These are phyloP conservation scores for Xylaria telfairii DNA, from an alignment of 495 filamentous ascomycete species.

Conservation along the genomic window DNA sequence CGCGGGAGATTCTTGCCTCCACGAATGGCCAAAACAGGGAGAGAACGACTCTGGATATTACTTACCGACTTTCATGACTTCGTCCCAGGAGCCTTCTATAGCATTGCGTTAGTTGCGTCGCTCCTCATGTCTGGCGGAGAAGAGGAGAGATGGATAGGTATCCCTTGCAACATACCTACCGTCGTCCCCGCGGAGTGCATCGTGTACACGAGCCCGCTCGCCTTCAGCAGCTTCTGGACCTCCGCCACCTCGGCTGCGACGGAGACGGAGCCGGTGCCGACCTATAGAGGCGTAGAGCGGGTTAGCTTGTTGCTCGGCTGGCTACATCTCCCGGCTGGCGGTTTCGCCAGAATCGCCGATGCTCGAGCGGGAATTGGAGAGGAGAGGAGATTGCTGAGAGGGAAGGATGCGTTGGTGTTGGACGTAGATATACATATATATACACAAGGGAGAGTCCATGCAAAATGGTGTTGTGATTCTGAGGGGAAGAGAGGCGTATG, in stretches of 20 bases:
- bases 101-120: too few relatives aligned
- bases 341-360: neutral
- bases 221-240: constrained; percentile 84
- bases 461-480: neutral
- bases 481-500: neutral
- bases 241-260: constrained; percentile 87
- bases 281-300: constrained; percentile 46
- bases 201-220: constrained; percentile 76
- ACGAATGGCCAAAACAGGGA: too few relatives aligned
- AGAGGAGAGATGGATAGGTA: constrained; percentile 5
- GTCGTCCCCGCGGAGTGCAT: constrained; percentile 96
- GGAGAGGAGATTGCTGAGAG: neutral
- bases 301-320: neutral
- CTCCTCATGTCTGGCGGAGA: too few relatives aligned
- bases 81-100: constrained; percentile 91
- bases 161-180: constrained; percentile 66
- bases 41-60: too few relatives aligned
- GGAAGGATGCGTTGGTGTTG: neutral
- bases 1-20: too few relatives aligned
- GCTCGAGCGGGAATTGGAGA: too few relatives aligned
- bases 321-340: neutral
- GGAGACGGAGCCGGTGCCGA: constrained; percentile 81
- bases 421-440: neutral
- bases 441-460: too few relatives aligned
- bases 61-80: constrained; percentile 83